Conservation (phyloP, 176 grass and related monocot genomes). For the Carex cristatella region DNA sequence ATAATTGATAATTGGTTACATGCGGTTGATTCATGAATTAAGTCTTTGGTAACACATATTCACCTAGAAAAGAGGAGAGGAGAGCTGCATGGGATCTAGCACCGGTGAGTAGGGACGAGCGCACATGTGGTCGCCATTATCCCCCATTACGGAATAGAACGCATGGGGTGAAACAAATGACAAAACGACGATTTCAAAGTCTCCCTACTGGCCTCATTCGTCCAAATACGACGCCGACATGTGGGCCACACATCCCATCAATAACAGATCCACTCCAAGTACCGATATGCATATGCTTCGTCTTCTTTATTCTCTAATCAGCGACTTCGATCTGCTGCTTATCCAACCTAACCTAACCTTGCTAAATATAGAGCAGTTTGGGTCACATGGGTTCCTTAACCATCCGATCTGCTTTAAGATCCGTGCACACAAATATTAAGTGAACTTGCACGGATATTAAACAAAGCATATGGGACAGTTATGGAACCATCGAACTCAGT, state of each 20-base stretch:
- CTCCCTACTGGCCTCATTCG: neutral
- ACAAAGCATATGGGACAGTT: too few species aligned
- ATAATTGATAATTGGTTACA: too few species aligned
- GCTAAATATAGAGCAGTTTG: too few species aligned
- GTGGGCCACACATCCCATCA: neutral
- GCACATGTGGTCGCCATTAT: conserved; percentile 8
- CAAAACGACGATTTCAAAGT: conserved; percentile 16
- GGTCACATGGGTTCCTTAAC: too few species aligned
- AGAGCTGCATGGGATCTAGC: neutral
- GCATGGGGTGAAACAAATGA: conserved; percentile 13
- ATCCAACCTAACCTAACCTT: neutral
- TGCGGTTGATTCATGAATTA: too few species aligned
- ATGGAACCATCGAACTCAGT: too few species aligned
- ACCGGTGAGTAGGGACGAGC: neutral
- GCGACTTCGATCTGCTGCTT: neutral
- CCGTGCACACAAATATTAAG: too few species aligned
- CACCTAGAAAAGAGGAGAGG: too few species aligned
- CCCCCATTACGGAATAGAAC: neutral
- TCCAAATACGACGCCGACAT: conserved; percentile 25
- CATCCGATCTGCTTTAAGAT: too few species aligned
- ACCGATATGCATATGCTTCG: neutral
- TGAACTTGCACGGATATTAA: too few species aligned
- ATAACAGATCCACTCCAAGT: neutral
- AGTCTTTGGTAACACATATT: too few species aligned
- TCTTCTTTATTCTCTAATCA: neutral